Evolutionary conservation across 495 filamentous ascomycete genomes (phyloP), one percentile per base, ranked within the genome.

Genomic region (Tirmania nivea): DNA sequence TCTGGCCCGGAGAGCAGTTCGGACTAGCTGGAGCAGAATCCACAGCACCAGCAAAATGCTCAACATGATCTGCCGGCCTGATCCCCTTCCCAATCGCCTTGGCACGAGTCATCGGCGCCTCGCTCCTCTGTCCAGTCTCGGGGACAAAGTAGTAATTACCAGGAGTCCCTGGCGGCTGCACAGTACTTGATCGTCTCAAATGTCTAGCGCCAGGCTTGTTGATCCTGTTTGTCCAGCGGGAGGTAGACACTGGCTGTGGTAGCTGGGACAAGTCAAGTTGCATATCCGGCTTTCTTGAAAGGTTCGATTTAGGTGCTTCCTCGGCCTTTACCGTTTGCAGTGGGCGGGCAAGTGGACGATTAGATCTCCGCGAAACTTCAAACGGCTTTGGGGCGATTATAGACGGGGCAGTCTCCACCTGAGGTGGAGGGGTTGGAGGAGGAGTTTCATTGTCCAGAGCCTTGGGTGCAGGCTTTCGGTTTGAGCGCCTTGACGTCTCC

Each of bases 31-130:
- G 62, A 10, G 55, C 54, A 9, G 62, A 65, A 48, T 65, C 62
- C 34, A 65, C 54, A n/a, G 62, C 62, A 31, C 64, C 62, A 16
- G 59, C 56, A 39, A 64, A 55, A 65, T 65, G 62, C n/a, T 53
- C 64, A 34, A 65, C 62, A 49, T 65, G 62, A 53, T 65, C 62
- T n/a, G 51, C 49, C 35, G 62, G 55, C n/a, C 56, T 59, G 25
- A 56, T 55, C 50, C 52, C 54, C 11, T 5, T 50, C 21, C n/a
- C 20, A 5, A 0, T 6, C n/a, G 2, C n/a, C 6, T 16, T 3
- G 1, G n/a, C 5, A 21, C n/a, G n/a, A 42, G 52, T 55, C 50
- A 60, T 60, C 34, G 55, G 56, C 31, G 60, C 48, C 52, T 58
- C 54, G 16, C 57, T 54, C 20, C 58, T 61, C 48, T 56, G 56